Conservation (phyloP, 2,329 filamentous ascomycete species). For the Calonectria leucothoes region DNA sequence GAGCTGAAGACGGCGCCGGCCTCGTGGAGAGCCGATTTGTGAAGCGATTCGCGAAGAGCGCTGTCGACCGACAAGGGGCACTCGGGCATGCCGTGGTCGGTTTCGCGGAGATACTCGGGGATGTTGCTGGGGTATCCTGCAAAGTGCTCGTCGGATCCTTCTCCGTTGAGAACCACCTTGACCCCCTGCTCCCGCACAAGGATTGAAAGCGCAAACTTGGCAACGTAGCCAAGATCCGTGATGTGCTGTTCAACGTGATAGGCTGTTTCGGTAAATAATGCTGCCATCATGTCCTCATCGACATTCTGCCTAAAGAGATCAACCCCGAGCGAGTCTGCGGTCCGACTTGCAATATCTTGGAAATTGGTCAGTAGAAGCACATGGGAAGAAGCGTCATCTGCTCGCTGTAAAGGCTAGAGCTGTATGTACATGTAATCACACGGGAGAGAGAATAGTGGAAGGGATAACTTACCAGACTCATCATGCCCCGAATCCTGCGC, state of each 20-base stretch:
- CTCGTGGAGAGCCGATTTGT: not conserved
- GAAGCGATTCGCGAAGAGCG: not conserved
- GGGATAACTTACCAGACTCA: not conserved
- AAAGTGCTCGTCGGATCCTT: constrained; percentile 5
- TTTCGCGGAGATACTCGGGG: not conserved
- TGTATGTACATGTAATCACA: too few species aligned
- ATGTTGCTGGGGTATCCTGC: not conserved
- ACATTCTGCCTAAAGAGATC: not conserved
- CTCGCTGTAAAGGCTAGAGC: too few species aligned
- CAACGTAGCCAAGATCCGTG: not conserved
- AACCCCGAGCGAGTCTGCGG: not conserved
- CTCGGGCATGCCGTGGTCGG: not conserved
- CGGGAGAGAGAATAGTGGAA: not conserved
- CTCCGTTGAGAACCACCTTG: not conserved
- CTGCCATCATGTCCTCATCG: not conserved
- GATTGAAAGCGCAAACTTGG: not conserved
- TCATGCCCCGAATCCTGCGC: not conserved
- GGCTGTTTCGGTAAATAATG: not conserved
- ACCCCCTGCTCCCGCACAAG: not conserved
- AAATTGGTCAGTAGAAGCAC: not conserved
- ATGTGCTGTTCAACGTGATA: not conserved
- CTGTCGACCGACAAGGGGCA: not conserved
- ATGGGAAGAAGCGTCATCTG: too few species aligned
- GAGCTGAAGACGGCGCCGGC: not conserved
- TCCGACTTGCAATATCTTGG: not conserved